Base-by-base conservation (phyloP, 2,329 filamentous ascomycete genomes). In the Plectosphaerella sp. region DNA sequence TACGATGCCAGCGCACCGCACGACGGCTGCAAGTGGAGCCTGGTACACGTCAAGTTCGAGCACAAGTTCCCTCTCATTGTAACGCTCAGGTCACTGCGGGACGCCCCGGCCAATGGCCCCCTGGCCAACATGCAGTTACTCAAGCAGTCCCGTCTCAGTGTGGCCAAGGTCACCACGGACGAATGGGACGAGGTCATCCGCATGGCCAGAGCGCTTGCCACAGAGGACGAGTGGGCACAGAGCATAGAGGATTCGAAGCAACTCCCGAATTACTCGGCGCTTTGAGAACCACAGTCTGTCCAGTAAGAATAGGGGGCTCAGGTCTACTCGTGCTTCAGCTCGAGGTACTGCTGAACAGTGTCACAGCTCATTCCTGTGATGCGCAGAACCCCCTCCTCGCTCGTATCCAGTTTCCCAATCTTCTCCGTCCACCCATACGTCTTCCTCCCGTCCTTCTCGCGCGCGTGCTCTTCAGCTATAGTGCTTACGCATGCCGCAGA, bases 21-120 rank as follows among this genome's bases (percentile, higher is more conserved):
- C 45, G 72, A 73, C 6, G 72, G 72, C 10, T 81, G 58, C 75
- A 80, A 50, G 62, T 99, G 94, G 94, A 89, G 86, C 50, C 81
- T 94, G 16, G 94, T 97, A 1, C 88, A 95, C 55, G 93, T 97
- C 47, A 80, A 86, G 62, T 97, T 96, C 66, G 84, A 88, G 52
- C 85, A 84, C 66, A 97, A 96, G 69, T 91, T 97, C 60, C 75
- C 77, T 2, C 52, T 45, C 28, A 57, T 58, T 42, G 77, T 83
- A 14, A 80, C 84, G 1, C 80, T 97, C 52, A 79, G 79, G 5
- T 77, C 97, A 48, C 77, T 97, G 49, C 80, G 82, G 56, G 84
- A 89, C 58, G 77, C 97, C 45, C 86, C 88, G 50, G 64, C 68
- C 0, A 79, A 78, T 0, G 71, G 80, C 9, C 75, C 81, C 7